Percentiles rank a stretch among this genome's conserved stretches.
phyloP scores from a whole-genome alignment of 441 rosid species.

The Erysimum cheiri region DNA sequence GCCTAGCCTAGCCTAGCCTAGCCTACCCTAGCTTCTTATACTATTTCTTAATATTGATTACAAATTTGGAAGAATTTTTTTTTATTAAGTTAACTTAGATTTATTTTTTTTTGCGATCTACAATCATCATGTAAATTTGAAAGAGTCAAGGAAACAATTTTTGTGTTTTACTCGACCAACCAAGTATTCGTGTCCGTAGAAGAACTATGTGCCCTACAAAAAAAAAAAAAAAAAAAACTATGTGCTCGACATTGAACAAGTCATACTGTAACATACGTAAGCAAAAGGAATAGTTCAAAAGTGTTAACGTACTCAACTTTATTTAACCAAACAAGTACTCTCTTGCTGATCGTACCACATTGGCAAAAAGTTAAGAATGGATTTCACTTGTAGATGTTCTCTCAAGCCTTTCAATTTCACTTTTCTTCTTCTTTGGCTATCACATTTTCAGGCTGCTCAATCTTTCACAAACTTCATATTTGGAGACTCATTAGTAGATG shows the following conservation, averaged over 20 bases:
- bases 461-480: constrained; percentile 55
- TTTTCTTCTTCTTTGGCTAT: constrained; percentile 24
- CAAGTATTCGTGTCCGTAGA: constrained; percentile 15
- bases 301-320: constrained; percentile 7
- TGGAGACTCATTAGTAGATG: constrained; percentile 69
- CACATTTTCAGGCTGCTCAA: constrained; percentile 31
- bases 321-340: constrained; percentile 26
- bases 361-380: constrained; percentile 1
- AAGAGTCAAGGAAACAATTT: not conserved
- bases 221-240: too few species aligned
- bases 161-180: constrained; percentile 8
- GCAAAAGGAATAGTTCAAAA: constrained; percentile 35
- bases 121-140: not conserved
- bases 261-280: constrained; percentile 28
- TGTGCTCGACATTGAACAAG: too few species aligned
- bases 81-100: too few species aligned
- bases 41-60: not conserved
- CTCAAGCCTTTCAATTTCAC: constrained; percentile 8
- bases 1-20: not conserved
- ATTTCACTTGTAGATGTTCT: constrained; percentile 1
- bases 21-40: too few species aligned
- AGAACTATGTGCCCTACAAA: constrained; percentile 38
- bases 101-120: not conserved
- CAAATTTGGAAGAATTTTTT: too few species aligned
- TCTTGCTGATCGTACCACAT: constrained; percentile 13